Percentiles rank a stretch among this genome's conserved stretches.
These are phyloP conservation scores for Thraustochytrium sp. DNA, from an alignment of 352 stramenopile genomes.

Conservation along the genomic window DNA sequence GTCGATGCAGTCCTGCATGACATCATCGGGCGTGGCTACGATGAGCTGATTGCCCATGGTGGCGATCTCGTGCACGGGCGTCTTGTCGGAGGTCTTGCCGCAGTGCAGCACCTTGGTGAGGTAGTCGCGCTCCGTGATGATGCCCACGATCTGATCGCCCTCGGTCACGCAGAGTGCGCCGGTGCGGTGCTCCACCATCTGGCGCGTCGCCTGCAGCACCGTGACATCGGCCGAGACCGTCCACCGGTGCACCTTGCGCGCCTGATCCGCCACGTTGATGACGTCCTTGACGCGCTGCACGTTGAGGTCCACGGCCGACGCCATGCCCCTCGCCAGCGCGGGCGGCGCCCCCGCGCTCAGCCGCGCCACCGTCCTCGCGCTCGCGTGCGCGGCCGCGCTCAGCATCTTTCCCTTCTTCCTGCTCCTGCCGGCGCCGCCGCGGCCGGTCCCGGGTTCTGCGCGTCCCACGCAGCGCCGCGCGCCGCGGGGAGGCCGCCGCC, in stretches of 20 bases:
- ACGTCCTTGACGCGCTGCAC: background rate
- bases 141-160: conserved; percentile 5
- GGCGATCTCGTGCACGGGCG: conserved; percentile 8
- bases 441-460: too few species aligned
- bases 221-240: background rate
- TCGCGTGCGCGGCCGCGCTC: too few species aligned
- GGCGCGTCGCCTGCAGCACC: background rate
- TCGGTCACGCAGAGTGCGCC: conserved; percentile 23
- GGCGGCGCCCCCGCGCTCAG: too few species aligned
- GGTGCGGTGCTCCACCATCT: conserved; percentile 25
- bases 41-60: conserved; percentile 33
- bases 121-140: conserved; percentile 42
- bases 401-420: too few species aligned
- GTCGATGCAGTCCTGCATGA: conserved; percentile 40
- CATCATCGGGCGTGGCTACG: background rate
- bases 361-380: too few species aligned
- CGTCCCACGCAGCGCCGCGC: too few species aligned
- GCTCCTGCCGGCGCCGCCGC: too few species aligned
- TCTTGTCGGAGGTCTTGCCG: background rate
- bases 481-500: too few species aligned
- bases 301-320: background rate
- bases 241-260: background rate
- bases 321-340: too few species aligned
- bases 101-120: conserved; percentile 34
- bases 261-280: conserved; percentile 19